phyloP scores from a whole-genome alignment of 495 filamentous ascomycete species.

The Evernia prunastri region DNA sequence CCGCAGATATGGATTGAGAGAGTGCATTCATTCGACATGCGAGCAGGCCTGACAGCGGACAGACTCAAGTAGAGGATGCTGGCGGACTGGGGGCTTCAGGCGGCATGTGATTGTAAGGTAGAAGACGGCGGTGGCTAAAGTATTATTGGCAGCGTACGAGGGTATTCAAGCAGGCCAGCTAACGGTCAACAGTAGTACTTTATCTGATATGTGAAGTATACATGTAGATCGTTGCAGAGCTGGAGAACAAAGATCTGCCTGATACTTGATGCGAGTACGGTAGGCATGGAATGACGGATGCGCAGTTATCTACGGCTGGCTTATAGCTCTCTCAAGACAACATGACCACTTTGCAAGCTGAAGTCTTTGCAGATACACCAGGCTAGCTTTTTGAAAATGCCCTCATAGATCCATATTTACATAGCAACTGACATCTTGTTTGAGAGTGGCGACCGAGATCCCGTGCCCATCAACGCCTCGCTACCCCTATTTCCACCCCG shows the following conservation, averaged over 20 bases:
- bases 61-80: not conserved
- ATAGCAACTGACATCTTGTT: not conserved
- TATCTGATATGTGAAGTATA: not conserved
- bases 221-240: not conserved
- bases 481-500: conserved; percentile 1
- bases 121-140: not conserved
- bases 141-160: not conserved
- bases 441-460: conserved; percentile 26
- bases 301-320: not conserved
- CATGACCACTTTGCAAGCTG: not conserved
- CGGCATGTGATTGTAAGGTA: not conserved
- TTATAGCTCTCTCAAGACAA: not conserved
- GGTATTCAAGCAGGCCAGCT: not conserved
- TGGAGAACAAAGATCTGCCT: not conserved
- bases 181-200: not conserved
- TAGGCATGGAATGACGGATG: not conserved
- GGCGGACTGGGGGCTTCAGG: not conserved
- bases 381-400: not conserved
- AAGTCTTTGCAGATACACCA: not conserved
- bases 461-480: conserved; percentile 7
- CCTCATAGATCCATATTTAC: not conserved
- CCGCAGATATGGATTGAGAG: conserved; percentile 96
- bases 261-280: not conserved
- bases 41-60: conserved; percentile 1
- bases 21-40: conserved; percentile 73